Evolutionary conservation across 2,329 filamentous ascomycete genomes (phyloP).

Genomic region (Fusarium sp.): DNA sequence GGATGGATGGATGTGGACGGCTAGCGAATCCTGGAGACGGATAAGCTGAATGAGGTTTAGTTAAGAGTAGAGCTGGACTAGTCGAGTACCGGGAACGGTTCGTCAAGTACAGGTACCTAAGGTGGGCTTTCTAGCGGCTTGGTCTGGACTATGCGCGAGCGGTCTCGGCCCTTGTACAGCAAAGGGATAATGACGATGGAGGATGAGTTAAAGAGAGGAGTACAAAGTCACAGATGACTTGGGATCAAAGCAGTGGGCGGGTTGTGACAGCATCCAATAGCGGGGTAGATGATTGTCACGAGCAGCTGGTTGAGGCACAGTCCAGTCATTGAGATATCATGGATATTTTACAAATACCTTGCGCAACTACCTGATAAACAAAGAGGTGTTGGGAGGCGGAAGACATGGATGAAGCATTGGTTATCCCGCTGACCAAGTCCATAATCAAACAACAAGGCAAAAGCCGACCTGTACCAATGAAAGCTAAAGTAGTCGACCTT

Average conservation of each 20-base stretch:
- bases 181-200: slow-evolving; percentile 32
- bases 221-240: slow-evolving; percentile 1
- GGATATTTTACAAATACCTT: no score
- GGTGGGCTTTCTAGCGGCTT: slow-evolving; percentile 27
- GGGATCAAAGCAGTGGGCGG: background rate
- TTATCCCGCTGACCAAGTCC: slow-evolving; percentile 26
- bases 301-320: slow-evolving; percentile 21
- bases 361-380: no score
- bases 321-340: background rate
- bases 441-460: slow-evolving; percentile 2
- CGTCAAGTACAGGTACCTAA: slow-evolving; percentile 38
- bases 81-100: slow-evolving; percentile 32
- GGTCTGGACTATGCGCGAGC: slow-evolving; percentile 24
- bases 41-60: slow-evolving; percentile 38
- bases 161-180: slow-evolving; percentile 31
- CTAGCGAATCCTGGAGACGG: slow-evolving; percentile 44
- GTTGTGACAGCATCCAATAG: slow-evolving; percentile 36
- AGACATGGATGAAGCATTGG: background rate
- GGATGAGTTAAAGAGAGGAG: slow-evolving; percentile 10
- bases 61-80: slow-evolving; percentile 34
- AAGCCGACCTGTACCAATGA: background rate
- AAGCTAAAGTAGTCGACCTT: background rate
- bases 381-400: slow-evolving; percentile 14
- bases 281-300: slow-evolving; percentile 36
- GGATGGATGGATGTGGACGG: slow-evolving; percentile 29